Conservation (phyloP, 371 early-diverging fungal species). For the Mortierella sp. region DNA sequence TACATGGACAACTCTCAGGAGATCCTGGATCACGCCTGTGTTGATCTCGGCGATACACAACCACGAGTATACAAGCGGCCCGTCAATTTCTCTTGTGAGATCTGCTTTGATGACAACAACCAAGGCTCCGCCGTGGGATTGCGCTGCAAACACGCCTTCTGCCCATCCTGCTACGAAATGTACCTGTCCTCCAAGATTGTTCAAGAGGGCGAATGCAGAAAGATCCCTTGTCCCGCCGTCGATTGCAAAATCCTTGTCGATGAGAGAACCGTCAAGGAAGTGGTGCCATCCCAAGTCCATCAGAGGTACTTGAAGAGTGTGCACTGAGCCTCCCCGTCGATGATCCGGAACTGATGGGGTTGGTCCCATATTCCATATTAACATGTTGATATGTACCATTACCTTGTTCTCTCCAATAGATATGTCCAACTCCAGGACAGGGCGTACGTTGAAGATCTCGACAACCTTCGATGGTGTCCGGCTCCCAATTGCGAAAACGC, state of each 20-base stretch:
- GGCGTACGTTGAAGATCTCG: conserved; percentile 90
- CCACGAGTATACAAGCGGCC: conserved; percentile 30
- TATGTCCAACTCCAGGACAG: conserved; percentile 84
- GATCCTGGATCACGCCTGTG: conserved; percentile 78
- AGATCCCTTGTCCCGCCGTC: conserved; percentile 85
- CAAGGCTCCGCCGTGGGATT: conserved; percentile 74
- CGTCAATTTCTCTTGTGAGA: conserved; percentile 81
- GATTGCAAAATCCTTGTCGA: conserved; percentile 86
- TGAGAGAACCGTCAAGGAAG: conserved; percentile 75
- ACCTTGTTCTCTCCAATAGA: conserved; percentile 56
- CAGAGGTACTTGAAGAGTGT: conserved; percentile 63
- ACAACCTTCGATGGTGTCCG: conserved; percentile 92
- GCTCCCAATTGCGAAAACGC: conserved; percentile 97
- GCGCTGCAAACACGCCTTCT: conserved; percentile 89
- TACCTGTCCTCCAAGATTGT: conserved; percentile 87
- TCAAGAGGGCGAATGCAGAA: conserved; percentile 87
- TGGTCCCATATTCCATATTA: conserved; percentile 55
- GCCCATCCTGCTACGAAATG: conserved; percentile 83
- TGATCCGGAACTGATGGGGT: too few species aligned
- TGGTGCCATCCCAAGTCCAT: conserved; percentile 63
- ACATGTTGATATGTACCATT: not conserved
- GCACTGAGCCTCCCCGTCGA: conserved; percentile 51
- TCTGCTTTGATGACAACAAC: conserved; percentile 82
- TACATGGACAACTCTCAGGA: conserved; percentile 85
- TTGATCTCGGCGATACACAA: conserved; percentile 61